phyloP scores from a whole-genome alignment of 306 rosid species.

The Pterocarpus macrocarpus region DNA sequence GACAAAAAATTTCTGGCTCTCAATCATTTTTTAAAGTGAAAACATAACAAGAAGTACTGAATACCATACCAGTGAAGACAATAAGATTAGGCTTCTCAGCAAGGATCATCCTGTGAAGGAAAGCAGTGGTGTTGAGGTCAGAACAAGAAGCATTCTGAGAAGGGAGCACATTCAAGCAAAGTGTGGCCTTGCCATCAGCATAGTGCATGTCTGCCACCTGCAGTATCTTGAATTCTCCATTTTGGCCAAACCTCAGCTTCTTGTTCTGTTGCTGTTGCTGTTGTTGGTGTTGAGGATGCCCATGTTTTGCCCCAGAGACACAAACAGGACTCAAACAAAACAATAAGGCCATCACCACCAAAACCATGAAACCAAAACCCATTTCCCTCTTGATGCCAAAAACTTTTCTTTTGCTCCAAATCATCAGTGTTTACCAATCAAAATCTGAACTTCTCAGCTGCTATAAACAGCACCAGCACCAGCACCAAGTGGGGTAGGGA shows the following conservation, averaged over 20 bases:
- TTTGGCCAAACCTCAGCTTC: slow-evolving; percentile 64
- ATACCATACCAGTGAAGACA: slow-evolving; percentile 80
- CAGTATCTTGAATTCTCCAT: slow-evolving; percentile 88
- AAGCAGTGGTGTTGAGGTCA: slow-evolving; percentile 86
- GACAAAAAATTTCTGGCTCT: too few relatives aligned
- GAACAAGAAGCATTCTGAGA: slow-evolving; percentile 69
- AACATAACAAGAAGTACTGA: background rate
- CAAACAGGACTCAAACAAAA: slow-evolving; percentile 45
- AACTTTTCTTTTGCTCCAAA: slow-evolving; percentile 29
- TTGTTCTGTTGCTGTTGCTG: slow-evolving; percentile 5
- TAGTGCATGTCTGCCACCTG: slow-evolving; percentile 99
- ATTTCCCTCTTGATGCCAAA: slow-evolving; percentile 28
- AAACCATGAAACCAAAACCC: slow-evolving; percentile 43
- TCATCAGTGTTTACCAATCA: slow-evolving; percentile 40
- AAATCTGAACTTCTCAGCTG: slow-evolving; percentile 36
- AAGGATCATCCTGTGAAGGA: slow-evolving; percentile 74
- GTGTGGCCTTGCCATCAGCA: slow-evolving; percentile 72
- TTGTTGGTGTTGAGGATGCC: background rate
- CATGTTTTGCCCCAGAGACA: slow-evolving; percentile 46
- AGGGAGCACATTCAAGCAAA: slow-evolving; percentile 73
- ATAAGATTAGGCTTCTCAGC: slow-evolving; percentile 94
- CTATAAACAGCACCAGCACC: slow-evolving; percentile 1
- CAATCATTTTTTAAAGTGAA: background rate
- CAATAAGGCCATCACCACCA: slow-evolving; percentile 11
- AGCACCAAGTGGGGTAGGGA: slow-evolving; percentile 1